Evolutionary conservation across 75 land plant genomes (phyloP), one percentile per base, ranked within the genome.

Genomic region (Azolla pinnata): DNA sequence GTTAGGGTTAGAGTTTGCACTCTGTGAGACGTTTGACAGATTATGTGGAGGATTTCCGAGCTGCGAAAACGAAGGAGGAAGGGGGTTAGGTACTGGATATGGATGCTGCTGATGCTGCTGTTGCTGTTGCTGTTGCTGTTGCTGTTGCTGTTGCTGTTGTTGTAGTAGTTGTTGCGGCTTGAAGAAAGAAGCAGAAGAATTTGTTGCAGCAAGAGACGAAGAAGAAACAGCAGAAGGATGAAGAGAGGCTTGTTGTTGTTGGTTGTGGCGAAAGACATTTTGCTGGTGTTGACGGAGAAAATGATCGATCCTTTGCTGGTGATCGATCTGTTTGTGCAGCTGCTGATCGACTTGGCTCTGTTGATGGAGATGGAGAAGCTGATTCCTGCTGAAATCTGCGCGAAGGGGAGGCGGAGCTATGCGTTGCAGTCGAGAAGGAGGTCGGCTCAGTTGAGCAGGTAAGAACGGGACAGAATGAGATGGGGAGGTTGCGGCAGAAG

Each of bases 361-460:
- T n/a, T n/a, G n/a, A n/a, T n/a, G n/a, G n/a, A n/a, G n/a, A n/a
- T n/a, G n/a, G n/a, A n/a, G n/a, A n/a, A n/a, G n/a, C n/a, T n/a
- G n/a, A n/a, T n/a, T n/a, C n/a, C 27, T 52, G 2, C 29, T 21
- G 5, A 52, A 3, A 4, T 5, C 54, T 1, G 54, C 29, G 2
- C 54, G 25, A 18, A 52, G 54, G 2, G 54, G 54, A 21, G 54
- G 54, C 28, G 54, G 54, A 2, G 54, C 54, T 4, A 23, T 2
- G 54, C 54, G 54, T 3, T 52, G 54, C 5, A 52, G 54, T 2
- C 54, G 54, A 4, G 54, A 52, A 25, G 54, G 4, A 3, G 2
- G 2, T 3, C 25, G 29, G 4, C 10, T 5, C 40, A 12, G 10
- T 35, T 5, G 10, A 12, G 40, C 10, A 35, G 40, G 40, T 35